Evolutionary conservation across 2,329 filamentous ascomycete species (phyloP).

Genomic region (Colletotrichum sp.): DNA sequence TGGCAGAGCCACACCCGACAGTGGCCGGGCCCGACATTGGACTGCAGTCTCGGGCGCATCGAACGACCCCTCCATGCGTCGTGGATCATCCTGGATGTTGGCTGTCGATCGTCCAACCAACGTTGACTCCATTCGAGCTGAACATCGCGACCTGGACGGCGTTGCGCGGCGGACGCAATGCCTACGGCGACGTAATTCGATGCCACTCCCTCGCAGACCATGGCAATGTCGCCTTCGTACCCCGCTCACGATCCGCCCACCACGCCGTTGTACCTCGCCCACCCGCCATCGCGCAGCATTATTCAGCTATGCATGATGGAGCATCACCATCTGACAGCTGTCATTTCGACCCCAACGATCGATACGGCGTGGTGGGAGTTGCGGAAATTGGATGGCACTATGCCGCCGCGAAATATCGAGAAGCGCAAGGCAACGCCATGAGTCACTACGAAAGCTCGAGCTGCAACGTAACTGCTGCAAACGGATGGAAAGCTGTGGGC

Average conservation of each 20-base stretch:
- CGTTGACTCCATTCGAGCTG: background rate
- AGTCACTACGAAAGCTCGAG: background rate
- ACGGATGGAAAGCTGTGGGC: background rate
- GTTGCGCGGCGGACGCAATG: background rate
- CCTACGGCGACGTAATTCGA: background rate
- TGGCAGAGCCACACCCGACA: background rate
- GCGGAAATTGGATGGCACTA: background rate
- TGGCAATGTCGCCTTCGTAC: background rate
- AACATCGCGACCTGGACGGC: background rate
- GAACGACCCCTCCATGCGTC: constrained; percentile 18
- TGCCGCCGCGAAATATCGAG: background rate
- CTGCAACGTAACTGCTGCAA: background rate
- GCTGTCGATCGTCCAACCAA: constrained; percentile 4
- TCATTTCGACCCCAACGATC: background rate
- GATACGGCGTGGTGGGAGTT: background rate
- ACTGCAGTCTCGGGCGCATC: background rate
- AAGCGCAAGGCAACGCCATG: background rate
- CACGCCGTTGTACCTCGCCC: background rate
- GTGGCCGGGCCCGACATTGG: background rate
- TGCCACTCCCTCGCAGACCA: background rate
- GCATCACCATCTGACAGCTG: background rate
- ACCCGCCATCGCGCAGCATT: background rate
- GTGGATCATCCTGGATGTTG: constrained; percentile 14
- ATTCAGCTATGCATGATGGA: background rate
- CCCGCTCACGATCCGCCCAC: background rate